Conservation (phyloP, 257 asterid species). For the Datura wrightii region DNA sequence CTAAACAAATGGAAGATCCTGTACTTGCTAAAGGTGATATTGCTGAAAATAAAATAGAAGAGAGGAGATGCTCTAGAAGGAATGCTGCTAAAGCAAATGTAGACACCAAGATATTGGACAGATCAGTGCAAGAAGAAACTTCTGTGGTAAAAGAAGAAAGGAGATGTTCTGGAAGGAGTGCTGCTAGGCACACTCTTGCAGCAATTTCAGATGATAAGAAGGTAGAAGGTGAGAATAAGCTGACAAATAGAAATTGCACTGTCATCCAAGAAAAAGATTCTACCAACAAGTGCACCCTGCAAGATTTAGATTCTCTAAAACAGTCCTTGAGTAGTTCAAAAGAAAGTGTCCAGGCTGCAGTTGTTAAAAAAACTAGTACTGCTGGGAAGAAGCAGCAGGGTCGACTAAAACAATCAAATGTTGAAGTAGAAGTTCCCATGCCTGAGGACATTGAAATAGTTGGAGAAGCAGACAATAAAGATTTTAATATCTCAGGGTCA, state of each 20-base stretch:
- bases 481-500: constrained; percentile 36
- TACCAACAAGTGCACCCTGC: constrained; percentile 10
- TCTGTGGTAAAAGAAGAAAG: constrained; percentile 22
- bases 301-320: constrained; percentile 28
- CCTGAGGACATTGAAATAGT: constrained; percentile 31
- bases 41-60: constrained; percentile 34
- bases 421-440: constrained; percentile 41
- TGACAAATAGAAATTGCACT: constrained; percentile 10
- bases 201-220: constrained; percentile 1
- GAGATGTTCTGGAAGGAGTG: constrained; percentile 4
- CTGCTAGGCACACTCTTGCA: background rate
- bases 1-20: constrained; percentile 32
- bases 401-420: constrained; percentile 33
- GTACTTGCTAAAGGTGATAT: constrained; percentile 21
- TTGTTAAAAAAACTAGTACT: constrained; percentile 29
- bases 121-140: constrained; percentile 37
- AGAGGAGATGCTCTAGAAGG: constrained; percentile 52
- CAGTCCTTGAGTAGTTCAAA: constrained; percentile 34
- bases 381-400: constrained; percentile 35
- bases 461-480: constrained; percentile 28
- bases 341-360: constrained; percentile 33
- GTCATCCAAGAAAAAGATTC: constrained; percentile 8
- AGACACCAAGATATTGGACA: constrained; percentile 3
- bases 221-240: background rate
- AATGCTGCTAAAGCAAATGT: constrained; percentile 34